Base-by-base conservation (phyloP, 768 basidiomycete species). In the Boletus sensibilis region DNA sequence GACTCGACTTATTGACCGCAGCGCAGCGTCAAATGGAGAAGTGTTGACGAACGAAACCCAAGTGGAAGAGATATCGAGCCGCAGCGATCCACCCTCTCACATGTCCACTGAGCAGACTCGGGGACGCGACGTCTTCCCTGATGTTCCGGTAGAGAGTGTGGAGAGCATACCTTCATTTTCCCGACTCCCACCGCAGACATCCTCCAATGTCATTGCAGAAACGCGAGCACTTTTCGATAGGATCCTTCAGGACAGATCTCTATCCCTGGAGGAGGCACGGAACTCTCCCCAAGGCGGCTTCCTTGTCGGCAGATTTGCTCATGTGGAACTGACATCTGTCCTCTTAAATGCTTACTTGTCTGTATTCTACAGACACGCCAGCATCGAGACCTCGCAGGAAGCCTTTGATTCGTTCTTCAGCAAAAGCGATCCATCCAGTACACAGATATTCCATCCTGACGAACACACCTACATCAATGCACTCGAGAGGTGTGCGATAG, bases 321-420 rank as follows among this genome's bases (percentile, higher is more conserved):
- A 77, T 52, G 89, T 94, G 34, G 46, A 69, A 7, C 64, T 88
- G 49, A 82, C 84, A 0, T 63, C 90, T 0, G 77, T 81, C 2
- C 79, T 97, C 7, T 63, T 94, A 60, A 91, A 88, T 61, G 82
- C 93, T 3, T 98, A 92, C 66, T 75, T 97, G 48, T 83, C 88
- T 13, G 88, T 94, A 1, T 81, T 86, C 67, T 88, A 88, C 63
- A 68, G 72, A 3, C 87, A 88, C 60, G 71, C 78, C 5, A 65
- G 78, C 11, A 72, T 94, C 40, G 77, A 81, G 27, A 66, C 65
- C 2, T 74, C 82, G 3, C 72, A 74, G 29, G 75, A 77, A 9
- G 68, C 79, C 9, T 93, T 88, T 68, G 69, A 77, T 57, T 69
- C 67, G 5, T 56, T 87, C 3, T 90, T 81, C 57, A 68, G 73